These are phyloP conservation scores for Vigna mungo DNA, from an alignment of 306 rosid genomes.

Conservation along the genomic window DNA sequence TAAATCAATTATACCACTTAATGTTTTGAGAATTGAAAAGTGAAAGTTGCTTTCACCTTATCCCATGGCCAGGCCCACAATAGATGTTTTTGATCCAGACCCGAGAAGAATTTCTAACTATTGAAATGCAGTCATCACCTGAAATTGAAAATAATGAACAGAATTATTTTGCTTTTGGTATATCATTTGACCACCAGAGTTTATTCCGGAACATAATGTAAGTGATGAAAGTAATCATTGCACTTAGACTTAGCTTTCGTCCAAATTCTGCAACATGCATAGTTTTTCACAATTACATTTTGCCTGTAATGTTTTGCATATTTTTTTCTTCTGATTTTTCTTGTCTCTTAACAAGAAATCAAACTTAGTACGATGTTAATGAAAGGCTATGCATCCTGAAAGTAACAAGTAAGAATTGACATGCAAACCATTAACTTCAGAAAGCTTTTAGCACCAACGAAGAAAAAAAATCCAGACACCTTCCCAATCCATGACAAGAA, in stretches of 20 bases:
- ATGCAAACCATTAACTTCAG: neutral
- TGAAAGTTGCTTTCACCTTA: conserved; percentile 63
- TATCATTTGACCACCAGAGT: neutral
- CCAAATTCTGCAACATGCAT: neutral
- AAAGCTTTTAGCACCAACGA: neutral
- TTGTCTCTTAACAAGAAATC: neutral
- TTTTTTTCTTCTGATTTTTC: neutral
- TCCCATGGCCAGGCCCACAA: conserved; percentile 98
- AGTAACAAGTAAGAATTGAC: conserved; percentile 1
- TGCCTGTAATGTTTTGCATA: conserved; percentile 9
- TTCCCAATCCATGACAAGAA: neutral
- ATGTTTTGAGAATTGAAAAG: conserved; percentile 14
- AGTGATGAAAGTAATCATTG: neutral
- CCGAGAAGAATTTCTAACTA: conserved; percentile 80
- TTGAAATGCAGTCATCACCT: conserved; percentile 96
- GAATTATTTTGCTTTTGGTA: conserved; percentile 9
- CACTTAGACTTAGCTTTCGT: neutral
- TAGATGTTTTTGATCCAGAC: conserved; percentile 65
- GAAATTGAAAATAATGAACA: conserved; percentile 37
- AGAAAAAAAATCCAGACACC: conserved; percentile 1
- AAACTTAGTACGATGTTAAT: neutral
- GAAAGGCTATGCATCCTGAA: neutral
- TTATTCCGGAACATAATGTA: conserved; percentile 5
- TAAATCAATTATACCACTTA: conserved; percentile 19
- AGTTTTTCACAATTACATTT: conserved; percentile 1